Percentiles rank a stretch among this genome's conserved stretches.
Evolutionary conservation across 2,329 filamentous ascomycete species (phyloP).

Genomic region (Ophiocordyceps robertsii): DNA sequence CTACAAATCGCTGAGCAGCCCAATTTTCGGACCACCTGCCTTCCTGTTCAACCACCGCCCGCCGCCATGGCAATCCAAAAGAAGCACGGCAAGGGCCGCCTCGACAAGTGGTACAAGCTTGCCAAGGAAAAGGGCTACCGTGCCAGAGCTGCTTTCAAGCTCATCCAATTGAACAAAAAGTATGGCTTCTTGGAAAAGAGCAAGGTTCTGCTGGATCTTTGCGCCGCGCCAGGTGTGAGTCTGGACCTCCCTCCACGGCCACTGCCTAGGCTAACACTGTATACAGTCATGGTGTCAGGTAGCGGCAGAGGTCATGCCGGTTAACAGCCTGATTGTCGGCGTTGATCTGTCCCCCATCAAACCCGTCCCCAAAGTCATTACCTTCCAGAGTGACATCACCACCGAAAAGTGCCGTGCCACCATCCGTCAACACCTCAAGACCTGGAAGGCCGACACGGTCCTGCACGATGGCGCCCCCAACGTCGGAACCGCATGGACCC

Average conservation of each 20-base stretch:
- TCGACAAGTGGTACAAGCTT: slow-evolving; percentile 98
- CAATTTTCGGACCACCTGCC: background rate
- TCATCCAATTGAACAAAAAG: slow-evolving; percentile 97
- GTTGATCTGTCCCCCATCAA: slow-evolving; percentile 95
- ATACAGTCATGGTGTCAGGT: slow-evolving; percentile 85
- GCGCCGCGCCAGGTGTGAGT: slow-evolving; percentile 80
- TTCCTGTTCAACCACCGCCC: background rate
- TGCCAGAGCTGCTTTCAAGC: slow-evolving; percentile 90
- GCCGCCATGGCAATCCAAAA: slow-evolving; percentile 82
- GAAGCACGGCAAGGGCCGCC: slow-evolving; percentile 95
- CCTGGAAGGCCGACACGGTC: slow-evolving; percentile 91
- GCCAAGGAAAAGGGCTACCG: slow-evolving; percentile 98
- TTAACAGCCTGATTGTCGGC: slow-evolving; percentile 79
- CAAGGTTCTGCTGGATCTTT: slow-evolving; percentile 92
- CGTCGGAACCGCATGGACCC: slow-evolving; percentile 93
- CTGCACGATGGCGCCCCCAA: slow-evolving; percentile 96
- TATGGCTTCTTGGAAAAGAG: slow-evolving; percentile 97
- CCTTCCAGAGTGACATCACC: slow-evolving; percentile 96
- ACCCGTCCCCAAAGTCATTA: slow-evolving; percentile 83
- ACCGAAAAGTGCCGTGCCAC: slow-evolving; percentile 91
- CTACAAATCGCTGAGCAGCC: no score
- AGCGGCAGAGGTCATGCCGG: slow-evolving; percentile 87
- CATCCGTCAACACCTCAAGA: slow-evolving; percentile 80
- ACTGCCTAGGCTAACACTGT: background rate
- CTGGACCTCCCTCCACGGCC: background rate